phyloP scores from a whole-genome alignment of 768 basidiomycete species.

The Pleurotus platypus region DNA sequence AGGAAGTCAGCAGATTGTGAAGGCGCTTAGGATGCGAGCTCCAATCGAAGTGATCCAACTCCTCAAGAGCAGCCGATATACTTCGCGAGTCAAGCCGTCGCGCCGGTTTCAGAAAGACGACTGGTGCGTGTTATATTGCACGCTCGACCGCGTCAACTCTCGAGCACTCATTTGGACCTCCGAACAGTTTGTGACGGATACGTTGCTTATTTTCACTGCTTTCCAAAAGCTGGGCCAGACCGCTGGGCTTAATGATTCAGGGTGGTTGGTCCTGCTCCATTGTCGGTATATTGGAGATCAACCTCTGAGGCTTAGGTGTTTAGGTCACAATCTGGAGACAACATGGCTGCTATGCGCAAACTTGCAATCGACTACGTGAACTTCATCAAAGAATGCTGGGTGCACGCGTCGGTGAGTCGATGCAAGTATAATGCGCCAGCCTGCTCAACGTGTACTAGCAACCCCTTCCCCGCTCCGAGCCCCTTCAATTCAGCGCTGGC shows the following conservation, averaged over 20 bases:
- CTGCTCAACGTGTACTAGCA: conserved; percentile 26
- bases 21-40: conserved; percentile 19
- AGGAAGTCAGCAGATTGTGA: no score
- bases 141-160: conserved; percentile 1
- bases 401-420: conserved; percentile 60
- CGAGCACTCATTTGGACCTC: not conserved
- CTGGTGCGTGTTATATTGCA: conserved; percentile 31
- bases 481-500: conserved; percentile 48
- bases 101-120: conserved; percentile 66
- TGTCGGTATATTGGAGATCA: not conserved
- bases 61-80: conserved; percentile 54
- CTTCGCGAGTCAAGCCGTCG: conserved; percentile 48
- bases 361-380: conserved; percentile 75
- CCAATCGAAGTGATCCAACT: conserved; percentile 16
- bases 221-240: conserved; percentile 57
- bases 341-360: conserved; percentile 52
- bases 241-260: conserved; percentile 32
- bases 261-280: conserved; percentile 33
- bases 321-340: conserved; percentile 53
- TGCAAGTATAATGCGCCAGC: not conserved
- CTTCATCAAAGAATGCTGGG: conserved; percentile 74
- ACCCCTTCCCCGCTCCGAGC: conserved; percentile 40
- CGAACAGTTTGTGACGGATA: conserved; percentile 70
- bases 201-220: conserved; percentile 69
- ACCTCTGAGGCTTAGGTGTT: conserved; percentile 4